Conservation (phyloP, 1,284 basidiomycete genomes). For the Pseudozyma thailandica region DNA sequence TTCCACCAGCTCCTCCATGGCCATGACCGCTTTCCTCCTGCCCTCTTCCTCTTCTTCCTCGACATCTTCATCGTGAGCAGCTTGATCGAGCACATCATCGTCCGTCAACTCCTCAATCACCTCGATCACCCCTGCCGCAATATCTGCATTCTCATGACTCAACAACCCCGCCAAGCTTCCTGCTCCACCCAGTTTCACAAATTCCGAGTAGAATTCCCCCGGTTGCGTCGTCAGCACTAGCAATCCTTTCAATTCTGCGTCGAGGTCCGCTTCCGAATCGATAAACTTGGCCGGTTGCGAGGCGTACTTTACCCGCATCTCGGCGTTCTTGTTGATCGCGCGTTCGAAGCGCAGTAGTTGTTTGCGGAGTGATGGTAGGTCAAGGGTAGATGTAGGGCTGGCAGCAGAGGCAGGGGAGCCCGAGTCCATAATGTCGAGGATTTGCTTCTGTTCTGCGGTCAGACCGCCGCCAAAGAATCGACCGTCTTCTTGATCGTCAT, state of each 20-base stretch:
- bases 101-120: slow-evolving; percentile 90
- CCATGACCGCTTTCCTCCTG: slow-evolving; percentile 2
- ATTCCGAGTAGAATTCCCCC: slow-evolving; percentile 84
- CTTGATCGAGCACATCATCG: slow-evolving; percentile 88
- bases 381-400: background rate
- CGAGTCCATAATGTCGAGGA: slow-evolving; percentile 63
- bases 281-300: slow-evolving; percentile 80
- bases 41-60: slow-evolving; percentile 65
- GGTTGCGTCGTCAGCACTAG: slow-evolving; percentile 90
- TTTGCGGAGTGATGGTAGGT: slow-evolving; percentile 70
- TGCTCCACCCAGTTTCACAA: slow-evolving; percentile 80
- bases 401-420: slow-evolving; percentile 8
- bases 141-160: slow-evolving; percentile 67
- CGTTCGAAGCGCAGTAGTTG: slow-evolving; percentile 85
- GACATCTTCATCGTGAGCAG: slow-evolving; percentile 73
- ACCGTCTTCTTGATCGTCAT: slow-evolving; percentile 64
- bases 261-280: slow-evolving; percentile 95
- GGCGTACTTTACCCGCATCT: slow-evolving; percentile 77
- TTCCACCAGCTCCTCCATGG: slow-evolving; percentile 37
- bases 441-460: slow-evolving; percentile 59
- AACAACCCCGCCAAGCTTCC: slow-evolving; percentile 82
- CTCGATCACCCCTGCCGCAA: slow-evolving; percentile 54
- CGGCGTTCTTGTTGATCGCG: slow-evolving; percentile 90
- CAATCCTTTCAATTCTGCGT: slow-evolving; percentile 80
- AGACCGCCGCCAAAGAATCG: slow-evolving; percentile 66